Evolutionary conservation across 495 filamentous ascomycete species (phyloP).

Genomic region (Trichoderma reesei): DNA sequence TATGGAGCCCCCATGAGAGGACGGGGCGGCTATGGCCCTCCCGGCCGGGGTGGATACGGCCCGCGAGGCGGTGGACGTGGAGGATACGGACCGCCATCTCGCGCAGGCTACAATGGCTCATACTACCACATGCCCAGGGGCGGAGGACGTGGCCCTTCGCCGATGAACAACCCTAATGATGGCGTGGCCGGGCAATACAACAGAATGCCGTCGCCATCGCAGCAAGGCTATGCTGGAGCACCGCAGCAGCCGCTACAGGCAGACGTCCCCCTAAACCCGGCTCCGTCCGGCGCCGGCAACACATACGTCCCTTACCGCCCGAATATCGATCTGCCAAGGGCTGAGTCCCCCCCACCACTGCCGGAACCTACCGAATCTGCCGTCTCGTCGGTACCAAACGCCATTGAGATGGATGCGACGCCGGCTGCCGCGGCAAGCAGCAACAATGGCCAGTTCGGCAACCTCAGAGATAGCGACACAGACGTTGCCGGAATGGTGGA

Average conservation of each 20-base stretch:
- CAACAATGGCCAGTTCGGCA: conserved; percentile 38
- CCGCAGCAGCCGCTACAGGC: neutral
- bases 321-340: conserved; percentile 35
- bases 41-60: conserved; percentile 30
- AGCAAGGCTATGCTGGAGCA: conserved; percentile 21
- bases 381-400: conserved; percentile 50
- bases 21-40: conserved; percentile 17
- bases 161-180: conserved; percentile 52
- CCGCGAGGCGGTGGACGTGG: conserved; percentile 30
- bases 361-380: conserved; percentile 37
- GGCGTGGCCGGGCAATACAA: conserved; percentile 36
- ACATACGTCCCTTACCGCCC: conserved; percentile 36
- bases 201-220: conserved; percentile 36
- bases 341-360: conserved; percentile 56
- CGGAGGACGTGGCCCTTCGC: conserved; percentile 27
- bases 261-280: neutral
- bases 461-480: conserved; percentile 53
- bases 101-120: conserved; percentile 30
- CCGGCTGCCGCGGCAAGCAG: conserved; percentile 31
- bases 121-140: conserved; percentile 13
- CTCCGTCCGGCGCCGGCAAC: conserved; percentile 10
- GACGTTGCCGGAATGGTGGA: conserved; percentile 61
- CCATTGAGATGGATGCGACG: conserved; percentile 73
- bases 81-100: conserved; percentile 33
- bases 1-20: conserved; percentile 27